phyloP scores from a whole-genome alignment of 805 yeast genomes.

The Yamadazyma akitaensis region DNA sequence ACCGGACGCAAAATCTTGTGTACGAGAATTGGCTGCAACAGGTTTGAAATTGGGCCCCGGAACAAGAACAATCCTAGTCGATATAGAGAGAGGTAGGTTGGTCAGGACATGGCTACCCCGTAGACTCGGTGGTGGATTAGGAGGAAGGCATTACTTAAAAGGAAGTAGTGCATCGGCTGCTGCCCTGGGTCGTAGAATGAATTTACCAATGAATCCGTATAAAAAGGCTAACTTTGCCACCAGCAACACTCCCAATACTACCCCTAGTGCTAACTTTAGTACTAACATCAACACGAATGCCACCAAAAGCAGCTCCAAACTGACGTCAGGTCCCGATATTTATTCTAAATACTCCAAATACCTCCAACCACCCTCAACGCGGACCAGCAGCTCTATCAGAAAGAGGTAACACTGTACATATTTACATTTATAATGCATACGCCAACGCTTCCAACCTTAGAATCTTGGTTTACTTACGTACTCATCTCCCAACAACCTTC shows the following conservation, averaged over 20 bases:
- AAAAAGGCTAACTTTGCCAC: too few relatives aligned
- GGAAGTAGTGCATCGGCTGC: constrained; percentile 35
- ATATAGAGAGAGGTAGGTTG: constrained; percentile 66
- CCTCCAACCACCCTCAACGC: constrained; percentile 1
- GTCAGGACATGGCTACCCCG: constrained; percentile 68
- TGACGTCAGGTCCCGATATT: background rate
- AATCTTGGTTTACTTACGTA: too few relatives aligned
- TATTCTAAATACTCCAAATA: constrained; percentile 24
- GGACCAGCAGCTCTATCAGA: constrained; percentile 4
- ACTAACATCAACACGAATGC: background rate
- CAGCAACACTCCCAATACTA: too few relatives aligned
- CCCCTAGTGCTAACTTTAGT: background rate
- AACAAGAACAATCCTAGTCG: constrained; percentile 56
- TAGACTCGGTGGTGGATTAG: constrained; percentile 88
- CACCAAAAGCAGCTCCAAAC: background rate
- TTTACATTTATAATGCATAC: background rate
- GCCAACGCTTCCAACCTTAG: too few relatives aligned
- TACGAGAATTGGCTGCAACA: constrained; percentile 50
- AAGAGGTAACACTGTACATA: background rate
- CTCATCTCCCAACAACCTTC: too few relatives aligned
- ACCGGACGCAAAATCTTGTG: constrained; percentile 58
- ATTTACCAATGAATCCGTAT: constrained; percentile 17
- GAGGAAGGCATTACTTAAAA: constrained; percentile 63
- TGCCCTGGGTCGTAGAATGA: constrained; percentile 25
- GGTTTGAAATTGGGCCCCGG: constrained; percentile 30